Evolutionary conservation across 208 protist genomes (phyloP).

Genomic region (Leishmania major): DNA sequence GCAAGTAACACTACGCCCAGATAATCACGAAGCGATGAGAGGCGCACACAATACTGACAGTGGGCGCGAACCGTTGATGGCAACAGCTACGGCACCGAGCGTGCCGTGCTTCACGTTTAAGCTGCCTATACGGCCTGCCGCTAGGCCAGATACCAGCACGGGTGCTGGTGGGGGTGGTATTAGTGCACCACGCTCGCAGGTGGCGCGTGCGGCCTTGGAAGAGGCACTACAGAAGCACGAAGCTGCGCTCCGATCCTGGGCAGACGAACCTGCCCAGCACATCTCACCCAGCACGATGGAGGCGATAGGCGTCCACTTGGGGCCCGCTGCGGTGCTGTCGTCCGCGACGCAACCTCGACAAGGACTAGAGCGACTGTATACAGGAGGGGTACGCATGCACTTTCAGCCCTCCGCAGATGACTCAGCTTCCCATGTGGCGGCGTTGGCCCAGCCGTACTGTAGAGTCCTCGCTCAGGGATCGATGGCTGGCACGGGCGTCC

Average conservation of each 20-base stretch:
- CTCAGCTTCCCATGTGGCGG: not conserved
- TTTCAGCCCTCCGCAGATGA: not conserved
- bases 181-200: not conserved
- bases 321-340: not conserved
- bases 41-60: not conserved
- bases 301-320: not conserved
- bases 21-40: not conserved
- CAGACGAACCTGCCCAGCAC: constrained; percentile 13
- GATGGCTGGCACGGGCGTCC: constrained; percentile 15
- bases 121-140: not conserved
- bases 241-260: constrained; percentile 28
- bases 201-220: constrained; percentile 1
- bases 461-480: constrained; percentile 20
- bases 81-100: not conserved
- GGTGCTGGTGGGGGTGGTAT: not conserved
- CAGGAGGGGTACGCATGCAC: not conserved
- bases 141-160: not conserved
- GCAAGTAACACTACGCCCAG: not conserved
- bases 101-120: constrained; percentile 26
- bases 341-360: not conserved
- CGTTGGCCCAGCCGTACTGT: constrained; percentile 9
- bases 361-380: too few species aligned
- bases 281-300: not conserved
- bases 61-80: too few species aligned
- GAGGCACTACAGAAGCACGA: constrained; percentile 28